Percentiles rank a stretch among this genome's conserved stretches.
Evolutionary conservation across 1,139 yeast genomes (phyloP).

Genomic region (Nakaseomyces nivariensis): DNA sequence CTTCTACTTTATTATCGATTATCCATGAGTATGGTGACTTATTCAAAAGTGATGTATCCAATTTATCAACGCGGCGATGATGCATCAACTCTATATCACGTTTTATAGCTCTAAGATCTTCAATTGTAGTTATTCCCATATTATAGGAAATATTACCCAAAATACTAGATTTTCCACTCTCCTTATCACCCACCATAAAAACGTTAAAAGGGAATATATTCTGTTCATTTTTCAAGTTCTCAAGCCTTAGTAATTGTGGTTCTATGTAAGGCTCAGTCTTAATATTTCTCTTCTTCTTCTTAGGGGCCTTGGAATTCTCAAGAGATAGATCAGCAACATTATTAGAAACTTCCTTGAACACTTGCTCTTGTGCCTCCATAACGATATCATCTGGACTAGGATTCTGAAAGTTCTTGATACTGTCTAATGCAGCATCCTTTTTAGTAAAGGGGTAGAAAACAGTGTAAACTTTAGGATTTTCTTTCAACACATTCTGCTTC

Average conservation of each 20-base stretch:
- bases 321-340: background rate
- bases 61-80: conserved; percentile 36
- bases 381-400: conserved; percentile 84
- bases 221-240: background rate
- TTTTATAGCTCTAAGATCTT: conserved; percentile 58
- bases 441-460: conserved; percentile 18
- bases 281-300: conserved; percentile 2
- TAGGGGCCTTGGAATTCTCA: conserved; percentile 6
- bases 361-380: conserved; percentile 48
- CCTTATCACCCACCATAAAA: conserved; percentile 69
- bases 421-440: conserved; percentile 30
- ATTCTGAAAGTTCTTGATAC: conserved; percentile 46
- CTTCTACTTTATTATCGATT: conserved; percentile 65
- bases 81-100: conserved; percentile 36
- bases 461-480: conserved; percentile 6
- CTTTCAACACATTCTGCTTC: background rate
- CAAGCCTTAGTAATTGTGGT: background rate
- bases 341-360: conserved; percentile 25
- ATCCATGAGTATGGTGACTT: conserved; percentile 85
- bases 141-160: conserved; percentile 76
- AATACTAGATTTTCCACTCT: conserved; percentile 85
- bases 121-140: conserved; percentile 58
- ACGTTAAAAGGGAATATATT: background rate
- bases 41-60: conserved; percentile 76
- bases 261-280: background rate